Base-by-base conservation (phyloP, 208 protist genomes). In the Leishmania braziliensis region DNA sequence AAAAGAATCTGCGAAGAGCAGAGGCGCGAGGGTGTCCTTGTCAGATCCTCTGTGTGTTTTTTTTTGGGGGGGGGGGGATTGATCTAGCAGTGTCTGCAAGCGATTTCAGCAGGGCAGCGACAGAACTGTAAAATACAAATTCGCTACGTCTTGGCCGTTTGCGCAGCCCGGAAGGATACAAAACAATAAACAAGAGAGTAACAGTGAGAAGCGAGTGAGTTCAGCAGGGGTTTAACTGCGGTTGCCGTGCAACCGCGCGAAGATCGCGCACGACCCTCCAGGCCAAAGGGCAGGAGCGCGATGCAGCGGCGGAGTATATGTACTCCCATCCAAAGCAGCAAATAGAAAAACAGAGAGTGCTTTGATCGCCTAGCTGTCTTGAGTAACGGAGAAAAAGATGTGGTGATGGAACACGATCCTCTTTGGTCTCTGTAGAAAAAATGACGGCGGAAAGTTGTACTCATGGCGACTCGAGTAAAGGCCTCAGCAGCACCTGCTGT, bases 361-460 rank as follows among this genome's bases (percentile, higher is more conserved):
- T 48, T 26, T 20, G 23, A 16, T 51, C 43, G 23, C 68, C n/a
- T 43, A 3, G 43, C 68, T 26, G 9, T 20, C 43, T 48, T 72
- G 23, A 53, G 68, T 9, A 51, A 72, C 50, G 43, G 36, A 23
- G 8, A 33, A 29, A 8, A 46, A 72, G 36, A 72, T 72, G 36
- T 43, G 29, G 39, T 18, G 68, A 51, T 33, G 2, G 68, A 16
- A 29, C 43, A 50, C 51, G 23, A 26, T 33, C 68, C 26, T 51
- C 20, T 43, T 53, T 51, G 51, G 29, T 14, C 43, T 72, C 68
- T 72, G 36, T 72, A 72, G 43, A 72, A 51, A 72, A 51, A n/a
- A 9, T 26, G 18, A 29, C 8, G 43, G 43, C 18, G 51, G 51
- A 79, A 79, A 33, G 14, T 20, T 43, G 46, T 50, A 10, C 18